A percentile compares a stretch with the other conserved stretches of the same genome.
Evolutionary conservation across 352 stramenopile genomes (phyloP).

Genomic region (Phytopythium vexans): DNA sequence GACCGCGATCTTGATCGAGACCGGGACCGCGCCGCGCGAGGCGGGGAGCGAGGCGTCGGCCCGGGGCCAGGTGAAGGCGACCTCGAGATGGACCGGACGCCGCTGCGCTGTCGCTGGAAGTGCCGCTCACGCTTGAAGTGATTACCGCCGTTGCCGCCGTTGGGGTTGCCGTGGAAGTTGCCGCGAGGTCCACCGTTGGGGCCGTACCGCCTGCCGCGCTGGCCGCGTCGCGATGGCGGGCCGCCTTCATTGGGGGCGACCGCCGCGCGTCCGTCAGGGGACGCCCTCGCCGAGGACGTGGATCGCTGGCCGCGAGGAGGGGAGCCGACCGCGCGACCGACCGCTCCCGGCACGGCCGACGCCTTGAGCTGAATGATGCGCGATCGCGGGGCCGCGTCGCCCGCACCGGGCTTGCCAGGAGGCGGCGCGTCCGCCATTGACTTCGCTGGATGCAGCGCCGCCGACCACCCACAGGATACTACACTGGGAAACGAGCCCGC

Average conservation of each 20-base stretch:
- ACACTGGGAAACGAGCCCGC: no score
- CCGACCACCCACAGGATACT: no score
- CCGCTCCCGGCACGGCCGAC: slow-evolving; percentile 7
- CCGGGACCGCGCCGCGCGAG: slow-evolving; percentile 24
- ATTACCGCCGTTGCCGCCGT: slow-evolving; percentile 9
- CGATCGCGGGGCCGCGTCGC: slow-evolving; percentile 7
- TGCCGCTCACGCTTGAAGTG: slow-evolving; percentile 24
- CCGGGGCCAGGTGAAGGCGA: slow-evolving; percentile 37
- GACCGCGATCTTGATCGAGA: slow-evolving; percentile 31
- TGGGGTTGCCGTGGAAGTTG: slow-evolving; percentile 30
- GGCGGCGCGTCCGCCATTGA: slow-evolving; percentile 3
- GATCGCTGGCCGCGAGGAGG: slow-evolving; percentile 10
- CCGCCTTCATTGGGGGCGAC: slow-evolving; percentile 2
- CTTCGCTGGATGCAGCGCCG: background rate
- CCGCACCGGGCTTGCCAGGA: background rate
- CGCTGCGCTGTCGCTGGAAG: slow-evolving; percentile 30
- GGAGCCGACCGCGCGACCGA: slow-evolving; percentile 11
- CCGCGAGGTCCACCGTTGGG: slow-evolving; percentile 7
- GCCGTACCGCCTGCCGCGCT: slow-evolving; percentile 14
- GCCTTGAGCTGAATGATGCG: slow-evolving; percentile 39
- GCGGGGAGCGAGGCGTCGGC: slow-evolving; percentile 17
- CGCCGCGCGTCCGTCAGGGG: slow-evolving; percentile 18
- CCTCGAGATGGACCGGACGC: slow-evolving; percentile 48
- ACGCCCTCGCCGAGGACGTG: slow-evolving; percentile 17
- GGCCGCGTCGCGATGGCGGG: slow-evolving; percentile 17